Evolutionary conservation across 139 green algal genomes (phyloP).

Genomic region (Asterochloris sp.): DNA sequence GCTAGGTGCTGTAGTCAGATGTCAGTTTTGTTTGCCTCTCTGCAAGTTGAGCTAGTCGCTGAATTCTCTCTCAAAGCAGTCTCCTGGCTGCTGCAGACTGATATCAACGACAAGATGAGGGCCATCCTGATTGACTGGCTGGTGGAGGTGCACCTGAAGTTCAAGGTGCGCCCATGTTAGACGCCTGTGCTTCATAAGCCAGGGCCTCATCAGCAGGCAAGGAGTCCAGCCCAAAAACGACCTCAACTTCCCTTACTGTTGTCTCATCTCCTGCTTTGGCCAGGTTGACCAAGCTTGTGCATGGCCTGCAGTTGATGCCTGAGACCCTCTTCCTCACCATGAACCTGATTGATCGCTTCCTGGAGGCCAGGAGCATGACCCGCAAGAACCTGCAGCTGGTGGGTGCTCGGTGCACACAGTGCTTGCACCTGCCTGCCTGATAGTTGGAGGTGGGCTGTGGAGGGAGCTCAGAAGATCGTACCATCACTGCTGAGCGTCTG

Average conservation of each 20-base stretch:
- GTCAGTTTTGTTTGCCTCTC: not conserved
- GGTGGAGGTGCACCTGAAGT: conserved; percentile 78
- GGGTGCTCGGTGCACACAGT: not conserved
- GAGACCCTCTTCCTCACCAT: conserved; percentile 97
- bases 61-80: no score
- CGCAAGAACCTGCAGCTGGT: conserved; percentile 97
- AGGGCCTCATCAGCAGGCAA: not conserved
- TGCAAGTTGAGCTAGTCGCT: not conserved
- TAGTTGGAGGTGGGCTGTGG: no score
- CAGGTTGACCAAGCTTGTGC: not conserved
- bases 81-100: not conserved
- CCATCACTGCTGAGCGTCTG: no score
- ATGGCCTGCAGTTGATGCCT: conserved; percentile 82
- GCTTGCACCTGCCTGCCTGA: no score
- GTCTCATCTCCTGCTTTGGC: not conserved
- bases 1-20: no score
- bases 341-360: conserved; percentile 97
- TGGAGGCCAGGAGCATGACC: conserved; percentile 78
- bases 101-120: conserved; percentile 98
- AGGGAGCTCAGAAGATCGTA: no score
- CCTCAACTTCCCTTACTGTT: not conserved
- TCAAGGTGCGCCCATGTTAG: conserved; percentile 5
- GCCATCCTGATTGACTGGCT: conserved; percentile 99
- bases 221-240: no score
- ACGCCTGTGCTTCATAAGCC: no score